A percentile compares a stretch with the other conserved stretches of the same genome.
Evolutionary conservation across 169 alveolate species (phyloP).

Genomic region (Cryptosporidium canis): DNA sequence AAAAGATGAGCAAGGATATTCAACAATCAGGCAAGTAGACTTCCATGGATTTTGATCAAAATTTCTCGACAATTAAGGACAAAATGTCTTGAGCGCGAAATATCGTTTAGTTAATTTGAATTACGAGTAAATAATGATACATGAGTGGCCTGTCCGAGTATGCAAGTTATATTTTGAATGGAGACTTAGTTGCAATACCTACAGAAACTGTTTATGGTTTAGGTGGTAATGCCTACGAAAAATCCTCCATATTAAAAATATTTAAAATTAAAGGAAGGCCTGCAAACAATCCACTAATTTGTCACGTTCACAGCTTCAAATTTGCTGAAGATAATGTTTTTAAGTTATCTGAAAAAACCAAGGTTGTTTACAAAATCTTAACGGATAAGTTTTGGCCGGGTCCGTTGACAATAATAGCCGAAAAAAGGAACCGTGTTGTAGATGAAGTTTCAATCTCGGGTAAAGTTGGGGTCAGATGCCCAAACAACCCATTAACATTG

Average conservation of each 20-base stretch:
- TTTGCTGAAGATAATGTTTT: slow-evolving; percentile 84
- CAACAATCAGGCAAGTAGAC: slow-evolving; percentile 65
- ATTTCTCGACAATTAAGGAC: not conserved
- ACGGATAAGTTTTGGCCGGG: slow-evolving; percentile 93
- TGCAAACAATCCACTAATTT: slow-evolving; percentile 93
- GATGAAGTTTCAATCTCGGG: slow-evolving; percentile 89
- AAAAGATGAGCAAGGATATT: slow-evolving; percentile 65
- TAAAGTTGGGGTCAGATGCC: slow-evolving; percentile 92
- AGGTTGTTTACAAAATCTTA: slow-evolving; percentile 78
- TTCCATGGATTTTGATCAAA: slow-evolving; percentile 7
- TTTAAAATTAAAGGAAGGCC: slow-evolving; percentile 93
- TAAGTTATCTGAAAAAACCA: slow-evolving; percentile 79
- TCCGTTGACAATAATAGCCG: slow-evolving; percentile 91
- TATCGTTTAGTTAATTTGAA: not conserved
- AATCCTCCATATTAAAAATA: slow-evolving; percentile 85
- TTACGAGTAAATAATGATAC: not conserved
- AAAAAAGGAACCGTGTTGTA: slow-evolving; percentile 85
- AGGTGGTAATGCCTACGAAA: slow-evolving; percentile 94
- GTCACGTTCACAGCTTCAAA: slow-evolving; percentile 87
- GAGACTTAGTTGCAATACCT: slow-evolving; percentile 93
- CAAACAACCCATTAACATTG: slow-evolving; percentile 86
- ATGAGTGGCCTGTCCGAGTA: slow-evolving; percentile 18
- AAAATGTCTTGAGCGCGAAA: not conserved
- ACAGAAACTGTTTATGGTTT: slow-evolving; percentile 98
- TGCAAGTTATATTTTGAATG: slow-evolving; percentile 72